Percentiles rank a stretch among this genome's conserved stretches.
These are phyloP conservation scores for Sporothrix inflata DNA, from an alignment of 2,329 filamentous ascomycete genomes.

Conservation along the genomic window DNA sequence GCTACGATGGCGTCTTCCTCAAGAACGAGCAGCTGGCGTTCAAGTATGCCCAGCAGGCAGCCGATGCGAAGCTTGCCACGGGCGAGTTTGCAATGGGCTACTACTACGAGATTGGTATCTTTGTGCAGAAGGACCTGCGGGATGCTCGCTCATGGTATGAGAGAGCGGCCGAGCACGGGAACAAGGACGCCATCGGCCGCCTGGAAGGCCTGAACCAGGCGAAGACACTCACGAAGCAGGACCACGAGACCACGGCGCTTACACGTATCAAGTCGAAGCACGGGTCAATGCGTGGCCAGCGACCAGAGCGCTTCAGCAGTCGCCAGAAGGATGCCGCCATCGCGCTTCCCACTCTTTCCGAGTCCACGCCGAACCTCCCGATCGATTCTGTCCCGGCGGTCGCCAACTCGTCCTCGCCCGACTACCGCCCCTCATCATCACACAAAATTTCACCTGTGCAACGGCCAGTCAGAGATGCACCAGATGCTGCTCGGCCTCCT, in stretches of 20 bases:
- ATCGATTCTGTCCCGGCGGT: constrained; percentile 32
- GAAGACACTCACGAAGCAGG: constrained; percentile 82
- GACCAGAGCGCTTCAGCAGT: constrained; percentile 61
- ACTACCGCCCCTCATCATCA: constrained; percentile 48
- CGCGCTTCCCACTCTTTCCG: constrained; percentile 54
- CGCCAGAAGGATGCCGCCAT: constrained; percentile 41
- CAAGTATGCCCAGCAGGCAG: constrained; percentile 86
- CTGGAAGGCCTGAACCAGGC: constrained; percentile 83
- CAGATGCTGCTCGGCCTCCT: constrained; percentile 54
- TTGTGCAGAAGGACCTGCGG: constrained; percentile 78
- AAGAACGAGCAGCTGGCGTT: constrained; percentile 97
- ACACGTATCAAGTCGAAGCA: constrained; percentile 82
- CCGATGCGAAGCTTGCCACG: constrained; percentile 77
- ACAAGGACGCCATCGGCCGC: constrained; percentile 80
- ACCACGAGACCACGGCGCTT: constrained; percentile 91
- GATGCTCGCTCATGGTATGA: constrained; percentile 90
- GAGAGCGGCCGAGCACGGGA: constrained; percentile 85
- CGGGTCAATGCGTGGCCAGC: constrained; percentile 66
- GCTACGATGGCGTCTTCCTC: constrained; percentile 86
- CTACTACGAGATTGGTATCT: constrained; percentile 95
- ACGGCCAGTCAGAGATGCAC: constrained; percentile 46
- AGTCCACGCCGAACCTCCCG: constrained; percentile 44
- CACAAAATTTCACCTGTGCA: constrained; percentile 42
- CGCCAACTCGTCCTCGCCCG: constrained; percentile 37
- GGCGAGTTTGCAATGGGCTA: constrained; percentile 97